These are phyloP conservation scores for Dendrobium chrysotoxum DNA, from an alignment of 106 monocot species.

Conservation along the genomic window DNA sequence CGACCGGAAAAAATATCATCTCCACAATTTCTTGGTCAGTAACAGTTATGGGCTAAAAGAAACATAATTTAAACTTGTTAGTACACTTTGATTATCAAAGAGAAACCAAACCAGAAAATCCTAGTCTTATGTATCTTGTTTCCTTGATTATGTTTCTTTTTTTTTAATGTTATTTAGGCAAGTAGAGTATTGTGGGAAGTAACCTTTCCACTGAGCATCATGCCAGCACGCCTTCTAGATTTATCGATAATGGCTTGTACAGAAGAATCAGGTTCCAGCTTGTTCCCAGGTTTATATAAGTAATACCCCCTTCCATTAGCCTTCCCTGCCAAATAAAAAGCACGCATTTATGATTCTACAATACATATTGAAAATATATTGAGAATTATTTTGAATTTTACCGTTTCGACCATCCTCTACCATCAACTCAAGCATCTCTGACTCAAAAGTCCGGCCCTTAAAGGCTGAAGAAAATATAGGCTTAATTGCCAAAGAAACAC, in stretches of 20 bases:
- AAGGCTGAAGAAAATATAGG: conserved; percentile 56
- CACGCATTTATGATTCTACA: background rate
- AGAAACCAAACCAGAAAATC: background rate
- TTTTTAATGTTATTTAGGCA: background rate
- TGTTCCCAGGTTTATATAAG: conserved; percentile 79
- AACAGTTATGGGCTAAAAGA: conserved; percentile 51
- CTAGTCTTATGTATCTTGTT: background rate
- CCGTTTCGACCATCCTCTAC: conserved; percentile 67
- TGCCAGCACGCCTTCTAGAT: conserved; percentile 47
- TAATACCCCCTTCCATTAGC: conserved; percentile 87
- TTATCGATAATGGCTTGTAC: conserved; percentile 66
- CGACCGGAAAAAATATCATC: conserved; percentile 91
- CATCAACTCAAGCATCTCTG: conserved; percentile 52
- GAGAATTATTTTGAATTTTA: conserved; percentile 7
- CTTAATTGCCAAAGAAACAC: conserved; percentile 79
- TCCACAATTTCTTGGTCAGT: conserved; percentile 83
- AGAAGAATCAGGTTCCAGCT: conserved; percentile 79
- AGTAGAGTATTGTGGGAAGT: background rate
- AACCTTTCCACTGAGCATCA: conserved; percentile 74
- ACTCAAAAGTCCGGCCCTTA: conserved; percentile 48
- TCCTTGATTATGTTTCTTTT: background rate
- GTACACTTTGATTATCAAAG: background rate
- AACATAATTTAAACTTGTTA: conserved; percentile 8
- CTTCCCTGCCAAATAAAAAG: conserved; percentile 51
- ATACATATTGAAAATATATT: too few species aligned